Conservation (phyloP, 768 basidiomycete genomes). For the Strobilomyces echinocephalus region DNA sequence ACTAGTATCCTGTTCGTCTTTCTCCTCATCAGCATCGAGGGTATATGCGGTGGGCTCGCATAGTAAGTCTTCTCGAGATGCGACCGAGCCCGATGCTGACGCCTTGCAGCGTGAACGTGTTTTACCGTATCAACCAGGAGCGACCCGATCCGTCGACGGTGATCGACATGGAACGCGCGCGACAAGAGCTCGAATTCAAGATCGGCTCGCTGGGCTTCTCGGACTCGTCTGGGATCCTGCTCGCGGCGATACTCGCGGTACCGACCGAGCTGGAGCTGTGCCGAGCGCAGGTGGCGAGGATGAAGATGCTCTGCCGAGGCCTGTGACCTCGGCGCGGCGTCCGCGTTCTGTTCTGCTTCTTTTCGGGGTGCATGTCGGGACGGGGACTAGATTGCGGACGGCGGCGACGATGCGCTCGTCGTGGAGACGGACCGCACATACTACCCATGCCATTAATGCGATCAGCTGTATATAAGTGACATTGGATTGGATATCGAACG, state of each 20-base stretch:
- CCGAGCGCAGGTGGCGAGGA: constrained; percentile 62
- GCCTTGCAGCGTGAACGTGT: constrained; percentile 69
- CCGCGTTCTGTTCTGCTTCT: no score
- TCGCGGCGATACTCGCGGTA: constrained; percentile 38
- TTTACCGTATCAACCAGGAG: constrained; percentile 79
- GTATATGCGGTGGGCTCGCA: constrained; percentile 87
- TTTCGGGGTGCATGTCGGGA: no score
- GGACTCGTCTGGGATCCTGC: constrained; percentile 68
- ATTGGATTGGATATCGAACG: no score
- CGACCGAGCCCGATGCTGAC: not conserved
- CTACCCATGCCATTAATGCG: no score
- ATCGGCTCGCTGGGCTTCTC: constrained; percentile 87
- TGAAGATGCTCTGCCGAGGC: constrained; percentile 65
- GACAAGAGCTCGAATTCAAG: constrained; percentile 82
- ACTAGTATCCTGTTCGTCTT: constrained; percentile 64
- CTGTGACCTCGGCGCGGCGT: constrained; percentile 33
- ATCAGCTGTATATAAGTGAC: no score
- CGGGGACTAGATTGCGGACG: no score
- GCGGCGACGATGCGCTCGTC: no score
- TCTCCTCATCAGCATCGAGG: constrained; percentile 78
- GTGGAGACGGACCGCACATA: no score
- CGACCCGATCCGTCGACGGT: constrained; percentile 42
- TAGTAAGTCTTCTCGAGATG: constrained; percentile 54
- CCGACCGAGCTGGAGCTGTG: constrained; percentile 70
- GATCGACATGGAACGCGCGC: constrained; percentile 52